Base-by-base conservation (phyloP, 2,329 filamentous ascomycete species). In the Kalaharituber pfeilii region DNA sequence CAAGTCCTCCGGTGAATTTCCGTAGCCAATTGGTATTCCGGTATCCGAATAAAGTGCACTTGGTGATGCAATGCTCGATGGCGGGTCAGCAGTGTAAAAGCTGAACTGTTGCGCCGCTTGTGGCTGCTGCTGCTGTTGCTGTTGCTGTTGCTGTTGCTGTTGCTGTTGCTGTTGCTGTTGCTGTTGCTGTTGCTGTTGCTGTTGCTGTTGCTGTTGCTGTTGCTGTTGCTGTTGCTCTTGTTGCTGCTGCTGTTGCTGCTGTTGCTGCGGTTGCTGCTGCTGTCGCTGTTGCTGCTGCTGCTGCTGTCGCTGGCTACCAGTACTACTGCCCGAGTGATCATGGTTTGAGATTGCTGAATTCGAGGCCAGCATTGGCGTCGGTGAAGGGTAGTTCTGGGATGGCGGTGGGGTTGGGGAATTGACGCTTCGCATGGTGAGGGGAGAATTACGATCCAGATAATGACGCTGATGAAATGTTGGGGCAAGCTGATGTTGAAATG, bases 101-200 rank as follows among this genome's bases (percentile, higher is more conserved):
- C 39, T 42, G 22, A 25, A 54, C 36, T 50, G 56, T 22, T 27
- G 52, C 47, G 20, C 11, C 11, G n/a, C 49, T 28, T 44, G 50
- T 39, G 5, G 57, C 53, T 33, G 65, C 56, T 45, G 66, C 61
- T 30, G 60, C 50, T n/a, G 56, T 47, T 24, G 56, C 51, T 30
- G 63, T 57, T 26, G 64, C 55, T 24, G 62, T 52, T 27, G 61
- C 59, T 6, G 57, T 30, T 50, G 63, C 61, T 47, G 30, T 36
- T 36, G 30, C 9, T 36, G 9, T 36, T 36, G 30, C 30, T 36
- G 65, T 53, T 47, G 64, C n/a, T 42, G 66, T 62, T 56, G 62
- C 54, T 60, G 66, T 64, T 57, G 59, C 20, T 57, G 53, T 28
- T 59, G 53, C 53, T 62, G 60, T n/a, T 51, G 55, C 15, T 59